Evolutionary conservation across 2,329 filamentous ascomycete genomes (phyloP), one percentile per base, ranked within the genome.

Genomic region (Diatrype stigma): DNA sequence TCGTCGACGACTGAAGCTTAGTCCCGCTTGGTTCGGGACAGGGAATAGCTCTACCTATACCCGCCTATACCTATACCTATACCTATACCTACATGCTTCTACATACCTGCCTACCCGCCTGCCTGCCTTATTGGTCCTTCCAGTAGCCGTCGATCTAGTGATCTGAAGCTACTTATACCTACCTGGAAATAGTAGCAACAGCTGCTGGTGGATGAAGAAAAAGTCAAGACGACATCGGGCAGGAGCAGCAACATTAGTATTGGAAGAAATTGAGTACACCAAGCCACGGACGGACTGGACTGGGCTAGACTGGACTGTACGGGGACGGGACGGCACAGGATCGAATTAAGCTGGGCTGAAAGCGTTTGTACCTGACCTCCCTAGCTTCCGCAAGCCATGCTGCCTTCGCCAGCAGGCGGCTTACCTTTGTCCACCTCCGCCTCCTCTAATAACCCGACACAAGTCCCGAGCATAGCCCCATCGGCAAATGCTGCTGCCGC

Each of bases 321-420:
- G 26, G 26, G 26, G 26, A 30, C 26, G 26, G 26, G 26, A 30
- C 26, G 10, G 26, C 26, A 30, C 26, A 30, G 26, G n/a, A n/a
- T n/a, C n/a, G n/a, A 30, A 30, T 40, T 40, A 12, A 22, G 17
- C 12, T 40, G 22, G 21, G 6, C 40, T 44, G 40, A 14, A 21
- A 16, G 40, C 40, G 40, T 17, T 17, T 37, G 34, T 37, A 17
- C 34, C 34, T 30, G 14, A 37, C 34, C 12, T 6, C 4, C 16
- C 12, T 14, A 37, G 12, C 34, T 37, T 16, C 34, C 26, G 51
- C 54, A 56, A 62, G 63, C 58, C 58, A 67, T 67, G 64, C 59
- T 63, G 54, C 60, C 64, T 53, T 63, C 58, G 61, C 60, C 61
- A 28, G 61, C 62, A 54, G 49, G 58, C 56, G 61, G 63, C 58